Evolutionary conservation across 2,329 filamentous ascomycete genomes (phyloP).

Genomic region (Pezicula neosporulosa): DNA sequence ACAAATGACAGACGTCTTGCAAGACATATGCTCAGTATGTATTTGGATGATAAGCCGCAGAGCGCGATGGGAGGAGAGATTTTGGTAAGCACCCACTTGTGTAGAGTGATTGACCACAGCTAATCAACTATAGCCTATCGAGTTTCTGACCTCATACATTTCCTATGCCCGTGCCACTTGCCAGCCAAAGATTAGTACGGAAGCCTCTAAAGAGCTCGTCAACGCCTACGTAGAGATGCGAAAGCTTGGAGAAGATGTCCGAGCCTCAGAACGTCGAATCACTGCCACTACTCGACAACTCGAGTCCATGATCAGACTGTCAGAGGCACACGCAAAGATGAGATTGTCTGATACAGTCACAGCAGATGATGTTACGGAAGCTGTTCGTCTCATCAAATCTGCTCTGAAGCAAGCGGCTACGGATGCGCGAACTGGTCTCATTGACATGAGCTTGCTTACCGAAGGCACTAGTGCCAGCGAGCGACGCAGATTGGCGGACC

Average conservation of each 20-base stretch:
- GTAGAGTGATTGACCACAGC: slow-evolving; percentile 5
- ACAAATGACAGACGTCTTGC: slow-evolving; percentile 83
- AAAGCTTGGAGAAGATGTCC: slow-evolving; percentile 82
- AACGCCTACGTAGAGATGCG: slow-evolving; percentile 93
- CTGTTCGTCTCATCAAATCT: slow-evolving; percentile 86
- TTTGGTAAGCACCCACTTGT: slow-evolving; percentile 54
- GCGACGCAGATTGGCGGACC: slow-evolving; percentile 73
- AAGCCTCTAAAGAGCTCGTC: slow-evolving; percentile 80
- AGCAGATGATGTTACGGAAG: slow-evolving; percentile 79
- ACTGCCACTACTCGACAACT: slow-evolving; percentile 95
- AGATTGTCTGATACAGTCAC: slow-evolving; percentile 75
- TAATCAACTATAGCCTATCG: slow-evolving; percentile 63
- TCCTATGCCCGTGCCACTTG: slow-evolving; percentile 88
- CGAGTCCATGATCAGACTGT: slow-evolving; percentile 96
- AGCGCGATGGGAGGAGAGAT: slow-evolving; percentile 77
- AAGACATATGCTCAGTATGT: slow-evolving; percentile 92
- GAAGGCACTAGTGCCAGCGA: slow-evolving; percentile 93
- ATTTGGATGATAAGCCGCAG: slow-evolving; percentile 90
- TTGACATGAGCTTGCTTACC: slow-evolving; percentile 93
- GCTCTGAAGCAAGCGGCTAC: slow-evolving; percentile 98
- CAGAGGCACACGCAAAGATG: slow-evolving; percentile 98
- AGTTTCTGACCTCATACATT: slow-evolving; percentile 95
- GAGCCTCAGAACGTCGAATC: slow-evolving; percentile 89
- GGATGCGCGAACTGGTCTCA: slow-evolving; percentile 82
- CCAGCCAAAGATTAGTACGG: slow-evolving; percentile 76